Percentiles rank a stretch among this genome's conserved stretches.
Conservation (phyloP, 805 yeast species). For the Hyphopichia homilentoma region DNA sequence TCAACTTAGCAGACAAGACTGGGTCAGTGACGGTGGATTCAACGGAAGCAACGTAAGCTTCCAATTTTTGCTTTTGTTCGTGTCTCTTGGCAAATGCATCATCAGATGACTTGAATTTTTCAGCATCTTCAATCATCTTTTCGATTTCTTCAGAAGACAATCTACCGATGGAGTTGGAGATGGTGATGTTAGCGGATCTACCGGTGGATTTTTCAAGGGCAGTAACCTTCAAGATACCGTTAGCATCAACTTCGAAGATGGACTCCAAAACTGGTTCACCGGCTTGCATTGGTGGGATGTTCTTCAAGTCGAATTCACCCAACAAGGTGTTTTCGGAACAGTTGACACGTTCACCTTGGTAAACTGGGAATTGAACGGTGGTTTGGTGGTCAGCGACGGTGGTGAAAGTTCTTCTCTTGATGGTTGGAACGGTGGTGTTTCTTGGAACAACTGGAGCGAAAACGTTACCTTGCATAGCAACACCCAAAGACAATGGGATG, state of each 20-base stretch:
- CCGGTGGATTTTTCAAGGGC: constrained; percentile 49
- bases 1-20: constrained; percentile 93
- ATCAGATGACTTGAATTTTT: constrained; percentile 88
- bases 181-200: constrained; percentile 48
- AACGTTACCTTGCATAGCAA: constrained; percentile 49
- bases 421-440: constrained; percentile 50
- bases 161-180: constrained; percentile 49
- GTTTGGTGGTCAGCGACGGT: constrained; percentile 50
- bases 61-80: constrained; percentile 98
- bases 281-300: constrained; percentile 49
- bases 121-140: constrained; percentile 47
- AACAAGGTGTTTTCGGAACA: constrained; percentile 48
- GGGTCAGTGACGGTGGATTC: constrained; percentile 98
- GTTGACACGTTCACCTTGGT: constrained; percentile 52
- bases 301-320: constrained; percentile 50
- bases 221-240: constrained; percentile 49
- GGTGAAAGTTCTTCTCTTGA: constrained; percentile 50
- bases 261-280: constrained; percentile 50
- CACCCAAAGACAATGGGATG: constrained; percentile 49
- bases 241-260: constrained; percentile 48
- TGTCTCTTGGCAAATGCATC: constrained; percentile 99
- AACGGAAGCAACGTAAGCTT: constrained; percentile 94
- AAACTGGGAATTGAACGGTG: constrained; percentile 49
- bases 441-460: constrained; percentile 50
- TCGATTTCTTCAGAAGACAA: constrained; percentile 47